Evolutionary conservation across 2,329 filamentous ascomycete genomes (phyloP), one percentile per base, ranked within the genome.

Genomic region (Ustulina deusta): DNA sequence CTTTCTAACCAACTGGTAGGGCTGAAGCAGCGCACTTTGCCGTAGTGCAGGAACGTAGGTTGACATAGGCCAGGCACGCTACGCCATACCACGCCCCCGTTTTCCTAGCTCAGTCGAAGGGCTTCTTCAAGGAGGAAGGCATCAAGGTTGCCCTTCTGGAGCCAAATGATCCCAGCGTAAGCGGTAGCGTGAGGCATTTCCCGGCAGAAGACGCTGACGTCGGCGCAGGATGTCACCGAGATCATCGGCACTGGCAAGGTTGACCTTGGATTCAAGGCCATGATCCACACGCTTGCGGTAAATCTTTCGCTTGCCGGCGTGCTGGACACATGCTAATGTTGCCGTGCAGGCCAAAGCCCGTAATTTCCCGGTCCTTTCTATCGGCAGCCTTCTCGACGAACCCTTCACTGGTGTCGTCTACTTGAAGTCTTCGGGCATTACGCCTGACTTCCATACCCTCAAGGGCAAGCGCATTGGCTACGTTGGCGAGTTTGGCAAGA

Each of bases 1-100:
- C 61, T 94, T 93, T 83, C 85, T 93, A 79, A 92, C 91, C 82
- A 93, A 94, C 86, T 94, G 91, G 91, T 93, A 87, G 78, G 82
- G 77, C 70, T 69, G 52, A 61, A 42, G 56, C 25, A 64, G 38
- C 38, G 17, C 65, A 40, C 10, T 52, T 58, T 70, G 34, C 27
- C 22, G 27, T 61, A 40, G 10, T 25, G 17, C 6, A 11, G 44
- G 54, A 69, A 54, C 52, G 42, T 60, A 66, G 52, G 68, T 67
- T 74, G 69, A 74, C 70, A 49, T 49, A 54, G 52, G 54, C 75
- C 3, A 93, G 91, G 91, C 91, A 93, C 81, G 91, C 91, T 58
- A 93, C 91, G 78, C 90, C 91, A 71, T 94, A 94, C 84, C 91
- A 94, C 77, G 91, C 91, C 13, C 91, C 91, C 17, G 81, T 94